Evolutionary conservation across 2,329 filamentous ascomycete genomes (phyloP), one percentile per base, ranked within the genome.

Genomic region (Scedosporium dehoogii): DNA sequence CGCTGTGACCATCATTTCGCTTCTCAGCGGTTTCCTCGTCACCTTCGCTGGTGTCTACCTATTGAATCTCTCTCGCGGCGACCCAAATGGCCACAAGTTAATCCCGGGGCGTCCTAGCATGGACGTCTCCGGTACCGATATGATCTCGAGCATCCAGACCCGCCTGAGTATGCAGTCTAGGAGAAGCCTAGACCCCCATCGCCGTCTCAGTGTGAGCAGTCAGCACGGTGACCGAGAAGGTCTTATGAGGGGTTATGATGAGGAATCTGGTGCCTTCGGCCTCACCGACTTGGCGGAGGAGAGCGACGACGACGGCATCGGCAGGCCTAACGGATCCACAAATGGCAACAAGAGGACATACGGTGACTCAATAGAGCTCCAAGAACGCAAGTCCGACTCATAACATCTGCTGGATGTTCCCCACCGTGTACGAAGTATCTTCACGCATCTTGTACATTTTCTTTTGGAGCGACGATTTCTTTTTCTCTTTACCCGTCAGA

Each of bases 1-100:
- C 69, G 83, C 88, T 5, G 90, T 96, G 68, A 96, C 94, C 76
- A 97, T 91, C 0, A 86, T 97, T 63, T 97, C 93, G 3, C 83
- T 97, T 14, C 83, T 97, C 60, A 93, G 89, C 72, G 93, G 93
- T 64, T 97, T 97, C 78, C 84, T 97, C 63, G 86, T 94, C 67
- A 97, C 96, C 64, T 97, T 97, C 73, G 89, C 92, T 3, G 93
- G 93, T 29, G 93, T 97, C 61, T 97, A 97, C 75, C 85, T 97
- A 5, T 84, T 97, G 68, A 97, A 97, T 71, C 85, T 99, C n/a
- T 97, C 93, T 0, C 88, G 94, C 70, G 84, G 87, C 67, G 94
- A 99, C 70, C 92, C 94, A 1, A 87, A 96, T 70, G 92, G 92
- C 60, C 85, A 81, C 63, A 84, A 82, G 63, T 73, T 88, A 66